Evolutionary conservation across 805 yeast species (phyloP), one percentile per base, ranked within the genome.

Genomic region (Millerozyma acaciae): DNA sequence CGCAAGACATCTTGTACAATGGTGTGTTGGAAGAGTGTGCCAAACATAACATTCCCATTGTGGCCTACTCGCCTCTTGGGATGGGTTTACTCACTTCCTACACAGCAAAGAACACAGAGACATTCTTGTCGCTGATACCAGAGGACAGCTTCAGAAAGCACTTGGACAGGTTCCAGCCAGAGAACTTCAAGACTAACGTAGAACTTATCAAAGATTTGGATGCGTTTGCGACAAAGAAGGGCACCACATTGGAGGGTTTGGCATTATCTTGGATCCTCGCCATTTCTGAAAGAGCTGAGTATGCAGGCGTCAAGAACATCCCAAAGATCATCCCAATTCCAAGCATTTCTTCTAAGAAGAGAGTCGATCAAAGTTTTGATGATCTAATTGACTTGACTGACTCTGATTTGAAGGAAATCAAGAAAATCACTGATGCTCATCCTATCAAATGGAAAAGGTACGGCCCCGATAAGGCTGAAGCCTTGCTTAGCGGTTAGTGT

Each of bases 21-120:
- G 95, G 90, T 1, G 68, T 83, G 14, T 72, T 80, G 40, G 74
- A 68, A 3, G 69, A 73, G 4, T 75, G 81, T 42, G 68, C 73
- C 14, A 76, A 80, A 40, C 57, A 69, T 21, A 66, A 66, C 10
- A 73, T 88, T 35, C 82, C 93, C 9, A 64, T 85, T 19, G 65
- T 85, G 37, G 84, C 88, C 16, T 88, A 88, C 58, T 82, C 95
- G 19, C 96, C 96, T 19, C 66, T 88, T 35, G 81, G 88, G 7
- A 71, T 84, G 48, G 96, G 96, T 1, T 62, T 80, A 39, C 67
- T 88, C 34, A 79, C 90, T 3, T 95, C 93, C 36, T 41, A 49
- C 21, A 57, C 78, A 33, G 75, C 58, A 16, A 56, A 70, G 5
- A 46, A 58, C 14, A 39, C 51, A 10, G 55, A 59, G 16, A 42